Base-by-base conservation (phyloP, 352 stramenopile genomes). In the Globisporangium apiculatum region DNA sequence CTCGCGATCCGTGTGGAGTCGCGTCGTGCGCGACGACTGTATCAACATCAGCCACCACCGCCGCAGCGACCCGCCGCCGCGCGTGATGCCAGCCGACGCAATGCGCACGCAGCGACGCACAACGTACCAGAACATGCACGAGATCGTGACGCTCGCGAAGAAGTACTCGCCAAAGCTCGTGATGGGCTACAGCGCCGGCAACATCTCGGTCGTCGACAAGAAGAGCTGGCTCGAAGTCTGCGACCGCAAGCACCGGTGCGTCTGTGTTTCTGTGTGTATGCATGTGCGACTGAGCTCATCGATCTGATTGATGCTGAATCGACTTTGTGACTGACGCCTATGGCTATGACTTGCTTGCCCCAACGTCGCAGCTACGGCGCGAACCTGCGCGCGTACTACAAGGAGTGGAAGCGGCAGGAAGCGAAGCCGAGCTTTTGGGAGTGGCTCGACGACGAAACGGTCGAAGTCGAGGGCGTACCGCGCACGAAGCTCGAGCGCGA, bases 321-420 rank as follows among this genome's bases (percentile, higher is more conserved):
- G 24, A 31, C 24, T 31, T 31, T 31, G 24, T 3, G 24, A 31
- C 24, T 31, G 24, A 31, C 24, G 24, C 24, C 24, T 31, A 31
- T 31, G 24, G 24, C 24, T 31, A 31, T 31, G 24, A 31, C 24
- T 31, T 31, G 24, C 24, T 31, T 31, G 24, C 24, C 24, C 24
- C 24, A 31, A 31, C 2, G 24, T 31, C 24, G 83, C 68, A 89
- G 95, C 31, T 98, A 99, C 66, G 95, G 92, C n/a, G 97, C 97
- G 46, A 98, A 99, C 66, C 61, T 99, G 55, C 75, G 96, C 56
- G 80, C 95, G 48, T 99, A 99, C 69, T 98, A 98, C 69, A 97
- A 97, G 68, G 90, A 98, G 60, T 99, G 94, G 94, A 97, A 98
- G 67, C 77, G 78, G 51, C 88, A 77, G 67, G 78, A 67, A 58